Conservation (phyloP, 768 basidiomycete species). For the Clitopilus hobsonii region DNA sequence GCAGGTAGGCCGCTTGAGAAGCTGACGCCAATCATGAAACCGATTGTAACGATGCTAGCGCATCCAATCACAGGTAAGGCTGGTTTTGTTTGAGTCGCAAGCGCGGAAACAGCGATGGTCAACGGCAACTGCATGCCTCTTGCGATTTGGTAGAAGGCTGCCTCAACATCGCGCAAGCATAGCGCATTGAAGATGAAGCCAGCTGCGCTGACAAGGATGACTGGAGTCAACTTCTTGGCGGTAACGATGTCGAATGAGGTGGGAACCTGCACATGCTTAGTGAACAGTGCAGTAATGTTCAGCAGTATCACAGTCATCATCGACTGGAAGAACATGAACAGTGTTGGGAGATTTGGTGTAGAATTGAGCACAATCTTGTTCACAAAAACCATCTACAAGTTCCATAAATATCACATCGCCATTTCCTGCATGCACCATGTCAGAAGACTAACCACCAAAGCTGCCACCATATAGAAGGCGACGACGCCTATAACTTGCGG, state of each 20-base stretch:
- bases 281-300: constrained; percentile 16
- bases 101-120: constrained; percentile 66
- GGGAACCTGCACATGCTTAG: constrained; percentile 19
- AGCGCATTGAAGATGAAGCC: constrained; percentile 25
- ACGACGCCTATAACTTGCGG: constrained; percentile 34
- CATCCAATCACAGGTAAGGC: constrained; percentile 55
- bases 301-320: constrained; percentile 22
- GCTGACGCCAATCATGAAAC: constrained; percentile 66
- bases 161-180: constrained; percentile 51
- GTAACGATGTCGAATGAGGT: constrained; percentile 13
- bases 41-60: constrained; percentile 67
- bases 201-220: constrained; percentile 32
- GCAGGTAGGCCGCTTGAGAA: constrained; percentile 35
- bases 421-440: not conserved
- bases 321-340: constrained; percentile 26
- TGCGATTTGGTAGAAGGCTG: constrained; percentile 77
- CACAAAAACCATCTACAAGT: constrained; percentile 64
- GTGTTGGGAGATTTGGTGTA: constrained; percentile 22
- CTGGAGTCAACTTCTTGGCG: constrained; percentile 16
- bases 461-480: constrained; percentile 64
- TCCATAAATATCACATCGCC: not conserved
- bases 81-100: constrained; percentile 56
- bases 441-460: constrained; percentile 51
- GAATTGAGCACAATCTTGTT: constrained; percentile 28
- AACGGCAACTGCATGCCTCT: constrained; percentile 76